Evolutionary conservation across 352 stramenopile genomes (phyloP).

Genomic region (Pythium diclinum): DNA sequence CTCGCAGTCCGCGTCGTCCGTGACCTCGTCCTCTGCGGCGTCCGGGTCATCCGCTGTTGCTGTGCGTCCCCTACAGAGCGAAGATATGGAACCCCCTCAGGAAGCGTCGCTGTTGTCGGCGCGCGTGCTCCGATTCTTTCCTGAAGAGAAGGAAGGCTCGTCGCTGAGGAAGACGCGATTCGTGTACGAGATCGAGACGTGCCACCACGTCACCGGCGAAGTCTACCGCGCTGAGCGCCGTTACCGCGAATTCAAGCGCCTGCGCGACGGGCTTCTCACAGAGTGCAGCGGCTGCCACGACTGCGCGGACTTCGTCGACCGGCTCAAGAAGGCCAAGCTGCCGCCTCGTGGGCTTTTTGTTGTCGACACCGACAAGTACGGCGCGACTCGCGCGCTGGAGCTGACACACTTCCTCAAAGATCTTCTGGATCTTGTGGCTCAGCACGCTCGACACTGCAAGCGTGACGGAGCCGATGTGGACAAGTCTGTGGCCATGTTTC

Average conservation of each 20-base stretch:
- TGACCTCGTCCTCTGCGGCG: not conserved
- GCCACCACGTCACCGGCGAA: constrained; percentile 54
- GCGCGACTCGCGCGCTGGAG: constrained; percentile 46
- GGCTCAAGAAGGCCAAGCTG: constrained; percentile 48
- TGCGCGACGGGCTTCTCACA: constrained; percentile 55
- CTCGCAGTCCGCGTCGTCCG: constrained; percentile 1
- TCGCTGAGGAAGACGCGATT: constrained; percentile 62
- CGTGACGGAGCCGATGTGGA: constrained; percentile 56
- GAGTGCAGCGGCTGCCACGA: constrained; percentile 50
- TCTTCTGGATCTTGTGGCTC: constrained; percentile 42
- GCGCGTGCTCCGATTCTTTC: constrained; percentile 54
- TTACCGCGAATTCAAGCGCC: constrained; percentile 69
- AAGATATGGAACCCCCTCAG: not conserved
- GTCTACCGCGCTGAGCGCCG: constrained; percentile 48
- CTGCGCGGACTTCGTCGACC: constrained; percentile 49
- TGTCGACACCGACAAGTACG: constrained; percentile 59
- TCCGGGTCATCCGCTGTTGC: not conserved
- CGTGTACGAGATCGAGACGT: constrained; percentile 77
- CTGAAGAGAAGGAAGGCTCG: constrained; percentile 48
- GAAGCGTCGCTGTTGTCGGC: constrained; percentile 36
- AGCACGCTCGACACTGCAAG: constrained; percentile 38
- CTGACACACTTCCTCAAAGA: constrained; percentile 65
- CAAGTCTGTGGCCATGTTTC: constrained; percentile 62
- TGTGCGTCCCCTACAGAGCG: not conserved
- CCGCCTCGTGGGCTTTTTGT: constrained; percentile 50